Base-by-base conservation (phyloP, 768 basidiomycete species). In the Tricholoma matsutake region DNA sequence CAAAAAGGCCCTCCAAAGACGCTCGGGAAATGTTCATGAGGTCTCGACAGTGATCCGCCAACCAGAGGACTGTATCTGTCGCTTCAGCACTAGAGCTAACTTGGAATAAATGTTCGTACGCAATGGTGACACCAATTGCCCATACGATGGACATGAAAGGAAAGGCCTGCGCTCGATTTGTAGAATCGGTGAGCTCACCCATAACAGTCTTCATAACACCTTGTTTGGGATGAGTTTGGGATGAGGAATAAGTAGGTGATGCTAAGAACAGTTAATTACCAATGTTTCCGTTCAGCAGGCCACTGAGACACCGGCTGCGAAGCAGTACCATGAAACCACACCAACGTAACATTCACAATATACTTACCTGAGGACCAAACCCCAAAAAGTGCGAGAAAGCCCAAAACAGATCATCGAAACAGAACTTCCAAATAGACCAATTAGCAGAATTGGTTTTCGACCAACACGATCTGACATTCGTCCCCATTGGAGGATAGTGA, bases 371-470 rank as follows among this genome's bases (percentile, higher is more conserved):
- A 81, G 39, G 3, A 89, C 81, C 6, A 88, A 76, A 4, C 83
- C 83, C 82, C 80, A 83, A 68, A 88, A 91, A 0, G 87, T 84
- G 52, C 70, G 85, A 1, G 89, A 90, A 6, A 92, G 71, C 16
- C 90, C 91, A 65, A 92, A 91, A 68, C 82, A 84, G 55, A 84
- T 83, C 85, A 90, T 90, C 0, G 88, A 89, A 2, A 82, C 32
- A 0, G 85, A 81, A 16, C 89, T 68, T 6, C 89, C 91, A 25
- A 82, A 71, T 1, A 92, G 71, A 1, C 91, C 91, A 0, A 69
- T 77, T 57, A 92, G 74, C 62, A 92, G 83, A 20, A 92, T 82
- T 0, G 91, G 90, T 63, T 86, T 89, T 49, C 91, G 84, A 18
- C 91, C 91, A 51, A 92, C 71, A 45, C 78, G 77, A 63, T 92